These are phyloP conservation scores for Sporothrix pseudoabietina DNA, from an alignment of 2,329 filamentous ascomycete species.

Conservation along the genomic window DNA sequence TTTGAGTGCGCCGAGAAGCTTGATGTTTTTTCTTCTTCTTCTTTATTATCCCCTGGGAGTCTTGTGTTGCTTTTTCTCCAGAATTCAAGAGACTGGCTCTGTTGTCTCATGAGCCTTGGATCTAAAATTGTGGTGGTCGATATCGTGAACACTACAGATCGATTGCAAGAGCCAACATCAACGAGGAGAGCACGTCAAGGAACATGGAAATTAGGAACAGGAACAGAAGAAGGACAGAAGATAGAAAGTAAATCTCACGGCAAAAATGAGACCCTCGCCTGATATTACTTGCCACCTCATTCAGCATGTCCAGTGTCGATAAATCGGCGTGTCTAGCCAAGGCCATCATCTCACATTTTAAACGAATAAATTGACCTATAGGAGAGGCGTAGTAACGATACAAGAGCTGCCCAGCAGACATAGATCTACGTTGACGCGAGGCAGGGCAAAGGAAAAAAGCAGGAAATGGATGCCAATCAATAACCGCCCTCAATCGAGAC, in stretches of 20 bases:
- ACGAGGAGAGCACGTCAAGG: not conserved
- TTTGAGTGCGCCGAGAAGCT: not conserved
- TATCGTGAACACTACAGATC: not conserved
- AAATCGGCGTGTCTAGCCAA: not conserved
- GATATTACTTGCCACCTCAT: not conserved
- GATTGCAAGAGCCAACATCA: not conserved
- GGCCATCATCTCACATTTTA: not conserved
- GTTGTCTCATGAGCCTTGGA: not conserved
- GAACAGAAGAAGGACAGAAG: not conserved
- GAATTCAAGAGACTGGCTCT: not conserved
- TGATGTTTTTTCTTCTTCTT: not conserved
- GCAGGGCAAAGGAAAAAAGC: not conserved
- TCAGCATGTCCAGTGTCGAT: not conserved
- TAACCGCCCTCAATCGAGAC: not conserved
- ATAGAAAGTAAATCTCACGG: not conserved
- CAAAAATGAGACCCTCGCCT: not conserved
- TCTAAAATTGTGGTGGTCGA: not conserved
- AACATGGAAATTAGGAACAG: not conserved
- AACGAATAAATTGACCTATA: not conserved
- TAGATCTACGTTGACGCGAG: not conserved
- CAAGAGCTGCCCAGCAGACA: not conserved
- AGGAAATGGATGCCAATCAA: slow-evolving; percentile 2
- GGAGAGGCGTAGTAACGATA: not conserved
- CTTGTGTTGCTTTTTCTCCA: not conserved
- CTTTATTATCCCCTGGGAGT: not conserved